Evolutionary conservation across 148 eudicot species (phyloP).

Genomic region (Cornus controversa): DNA sequence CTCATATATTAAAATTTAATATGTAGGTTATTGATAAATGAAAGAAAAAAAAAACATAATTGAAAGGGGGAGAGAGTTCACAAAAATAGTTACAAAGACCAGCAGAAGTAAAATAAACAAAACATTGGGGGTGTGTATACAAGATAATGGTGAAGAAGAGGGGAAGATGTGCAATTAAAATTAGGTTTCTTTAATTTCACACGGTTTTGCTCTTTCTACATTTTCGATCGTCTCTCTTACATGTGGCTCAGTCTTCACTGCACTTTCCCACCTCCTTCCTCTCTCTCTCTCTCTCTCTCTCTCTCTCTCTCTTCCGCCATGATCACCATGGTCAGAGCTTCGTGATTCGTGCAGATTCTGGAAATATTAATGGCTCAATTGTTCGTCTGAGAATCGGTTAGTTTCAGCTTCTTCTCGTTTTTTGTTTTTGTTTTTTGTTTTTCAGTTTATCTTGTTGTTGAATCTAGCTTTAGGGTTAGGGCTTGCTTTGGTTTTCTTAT

Average conservation of each 20-base stretch:
- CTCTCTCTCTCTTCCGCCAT: not conserved
- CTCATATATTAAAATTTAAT: too few relatives aligned
- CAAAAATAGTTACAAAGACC: not conserved
- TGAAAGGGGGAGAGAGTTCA: too few relatives aligned
- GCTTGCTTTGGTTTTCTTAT: not conserved
- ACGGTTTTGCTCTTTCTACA: slow-evolving; percentile 9
- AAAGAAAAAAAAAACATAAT: too few relatives aligned
- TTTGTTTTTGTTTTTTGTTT: not conserved
- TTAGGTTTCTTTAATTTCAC: slow-evolving; percentile 11
- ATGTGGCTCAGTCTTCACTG: slow-evolving; percentile 20
- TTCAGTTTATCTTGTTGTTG: not conserved
- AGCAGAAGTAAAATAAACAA: not conserved
- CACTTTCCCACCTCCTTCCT: slow-evolving; percentile 24
- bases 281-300: slow-evolving; percentile 2
- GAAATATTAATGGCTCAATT: slow-evolving; percentile 5
- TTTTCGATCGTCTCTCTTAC: not conserved
- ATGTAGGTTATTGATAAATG: too few relatives aligned
- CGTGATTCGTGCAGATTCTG: slow-evolving; percentile 12
- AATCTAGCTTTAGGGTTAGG: not conserved
- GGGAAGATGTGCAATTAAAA: slow-evolving; percentile 7
- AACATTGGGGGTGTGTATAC: not conserved
- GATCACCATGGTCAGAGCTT: too few relatives aligned
- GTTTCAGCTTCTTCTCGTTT: not conserved
- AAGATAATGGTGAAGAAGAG: not conserved
- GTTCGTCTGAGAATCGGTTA: not conserved